Base-by-base conservation (phyloP, 1,284 basidiomycete species). In the Coniophora puteana region DNA sequence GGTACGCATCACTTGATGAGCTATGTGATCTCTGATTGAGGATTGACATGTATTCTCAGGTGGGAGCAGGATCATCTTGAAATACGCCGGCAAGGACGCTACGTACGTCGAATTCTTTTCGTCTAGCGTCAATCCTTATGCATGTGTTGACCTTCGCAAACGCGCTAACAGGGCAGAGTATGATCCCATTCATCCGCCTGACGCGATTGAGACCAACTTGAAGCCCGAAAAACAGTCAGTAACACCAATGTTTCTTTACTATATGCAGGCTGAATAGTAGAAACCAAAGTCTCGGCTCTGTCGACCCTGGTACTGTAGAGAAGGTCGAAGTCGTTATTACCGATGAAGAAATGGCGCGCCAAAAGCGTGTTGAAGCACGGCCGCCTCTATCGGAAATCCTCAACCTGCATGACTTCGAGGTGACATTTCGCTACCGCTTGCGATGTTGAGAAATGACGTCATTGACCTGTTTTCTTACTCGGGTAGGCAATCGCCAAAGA, bases 321-420 rank as follows among this genome's bases (percentile, higher is more conserved):
- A 77, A 72, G 48, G 71, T 74, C 8, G 70, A 72, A 44, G 68
- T 74, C 5, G 43, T 41, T 8, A 62, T 82, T 8, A 80, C 78
- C 1, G 71, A 80, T 18, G 74, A 72, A 41, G 82, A 87, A 58
- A 78, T 76, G 52, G 73, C 65, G 1, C 74, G 83, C 11, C 69
- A 71, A 48, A 66, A 69, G 29, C 75, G 76, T 3, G 49, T 80
- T 16, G 62, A 66, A 11, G 67, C 72, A 36, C 71, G 80, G 41
- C 92, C 92, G 1, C 67, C 77, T 3, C 68, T 96, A 17, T 74
- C 76, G 37, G 81, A 89, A 61, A 85, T 93, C 40, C 71, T 95
- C 25, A 93, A 87, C 52, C 65, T 96, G 51, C 90, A 93, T 61
- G 93, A 97, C 62, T 94, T 97, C 51, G 93, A 95, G 70, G 83